A percentile compares a stretch with the other conserved stretches of the same genome.
These are phyloP conservation scores for Aphanoascus verrucosus DNA, from an alignment of 2,329 filamentous ascomycete species.

Conservation along the genomic window DNA sequence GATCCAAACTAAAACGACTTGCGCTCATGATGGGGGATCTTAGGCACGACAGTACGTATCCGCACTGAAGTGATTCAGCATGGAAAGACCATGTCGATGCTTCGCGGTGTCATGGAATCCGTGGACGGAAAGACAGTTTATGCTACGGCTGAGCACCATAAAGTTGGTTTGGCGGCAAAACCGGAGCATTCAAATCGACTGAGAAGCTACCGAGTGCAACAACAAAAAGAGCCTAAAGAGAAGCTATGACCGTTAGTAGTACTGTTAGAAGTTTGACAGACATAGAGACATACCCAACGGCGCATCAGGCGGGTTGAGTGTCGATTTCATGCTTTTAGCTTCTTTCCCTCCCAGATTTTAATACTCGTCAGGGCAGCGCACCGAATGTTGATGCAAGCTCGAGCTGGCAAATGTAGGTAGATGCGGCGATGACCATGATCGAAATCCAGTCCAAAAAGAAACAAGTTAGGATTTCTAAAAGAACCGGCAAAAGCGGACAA, in stretches of 20 bases:
- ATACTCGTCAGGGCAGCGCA: not conserved
- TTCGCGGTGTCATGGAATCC: conserved; percentile 41
- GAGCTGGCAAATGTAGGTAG: not conserved
- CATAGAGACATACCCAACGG: not conserved
- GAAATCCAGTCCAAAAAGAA: not conserved
- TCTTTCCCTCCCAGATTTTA: not conserved
- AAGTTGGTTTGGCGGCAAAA: conserved; percentile 37
- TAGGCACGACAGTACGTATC: conserved; percentile 36
- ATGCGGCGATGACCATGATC: not conserved
- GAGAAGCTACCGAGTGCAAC: not conserved
- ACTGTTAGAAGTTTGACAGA: not conserved
- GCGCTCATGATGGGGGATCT: not conserved
- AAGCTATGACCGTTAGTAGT: not conserved
- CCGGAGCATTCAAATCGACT: conserved; percentile 25
- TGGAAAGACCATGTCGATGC: conserved; percentile 44
- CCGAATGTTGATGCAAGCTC: no score
- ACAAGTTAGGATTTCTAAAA: conserved; percentile 1
- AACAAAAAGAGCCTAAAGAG: not conserved
- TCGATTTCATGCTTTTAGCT: not conserved
- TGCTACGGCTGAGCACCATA: conserved; percentile 45
- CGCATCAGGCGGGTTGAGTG: not conserved
- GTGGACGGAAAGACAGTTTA: conserved; percentile 40
- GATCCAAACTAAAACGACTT: not conserved
- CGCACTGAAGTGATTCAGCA: conserved; percentile 36
- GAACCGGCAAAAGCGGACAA: conserved; percentile 14